phyloP scores from a whole-genome alignment of 108 stramenopile species.

The Skeletonema marinoi region DNA sequence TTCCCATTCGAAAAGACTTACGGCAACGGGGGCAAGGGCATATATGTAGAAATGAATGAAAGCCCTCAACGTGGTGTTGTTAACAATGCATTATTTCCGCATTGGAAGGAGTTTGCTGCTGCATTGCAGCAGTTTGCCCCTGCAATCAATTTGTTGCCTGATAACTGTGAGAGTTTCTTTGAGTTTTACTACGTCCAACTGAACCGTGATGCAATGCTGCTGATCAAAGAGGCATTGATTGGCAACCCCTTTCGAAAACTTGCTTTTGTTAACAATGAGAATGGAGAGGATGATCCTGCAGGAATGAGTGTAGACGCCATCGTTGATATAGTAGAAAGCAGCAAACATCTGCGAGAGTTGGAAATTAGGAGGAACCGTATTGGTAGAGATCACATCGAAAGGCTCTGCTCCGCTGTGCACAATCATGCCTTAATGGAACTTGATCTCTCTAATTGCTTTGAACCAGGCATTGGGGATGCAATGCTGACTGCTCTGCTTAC shows the following conservation, averaged over 20 bases:
- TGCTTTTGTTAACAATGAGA: background rate
- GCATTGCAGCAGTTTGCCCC: background rate
- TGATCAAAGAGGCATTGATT: background rate
- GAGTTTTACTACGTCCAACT: background rate
- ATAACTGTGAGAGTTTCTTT: background rate
- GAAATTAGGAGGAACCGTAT: background rate
- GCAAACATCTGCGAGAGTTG: background rate
- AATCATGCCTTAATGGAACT: background rate
- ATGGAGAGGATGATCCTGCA: background rate
- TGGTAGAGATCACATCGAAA: background rate
- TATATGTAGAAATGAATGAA: background rate
- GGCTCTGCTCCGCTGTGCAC: background rate
- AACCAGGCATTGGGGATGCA: background rate
- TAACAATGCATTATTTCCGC: background rate
- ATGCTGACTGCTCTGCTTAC: background rate
- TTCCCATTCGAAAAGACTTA: background rate
- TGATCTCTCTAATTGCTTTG: background rate
- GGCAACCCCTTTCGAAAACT: background rate
- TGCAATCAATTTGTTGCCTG: background rate
- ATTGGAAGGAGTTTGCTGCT: constrained; percentile 1
- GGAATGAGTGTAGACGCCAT: background rate
- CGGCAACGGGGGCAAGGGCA: background rate
- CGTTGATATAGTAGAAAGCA: background rate
- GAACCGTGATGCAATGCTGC: background rate
- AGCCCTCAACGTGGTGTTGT: too few relatives aligned